Evolutionary conservation across 2,329 filamentous ascomycete species (phyloP).

Genomic region (Tolypocladium endophyticum): DNA sequence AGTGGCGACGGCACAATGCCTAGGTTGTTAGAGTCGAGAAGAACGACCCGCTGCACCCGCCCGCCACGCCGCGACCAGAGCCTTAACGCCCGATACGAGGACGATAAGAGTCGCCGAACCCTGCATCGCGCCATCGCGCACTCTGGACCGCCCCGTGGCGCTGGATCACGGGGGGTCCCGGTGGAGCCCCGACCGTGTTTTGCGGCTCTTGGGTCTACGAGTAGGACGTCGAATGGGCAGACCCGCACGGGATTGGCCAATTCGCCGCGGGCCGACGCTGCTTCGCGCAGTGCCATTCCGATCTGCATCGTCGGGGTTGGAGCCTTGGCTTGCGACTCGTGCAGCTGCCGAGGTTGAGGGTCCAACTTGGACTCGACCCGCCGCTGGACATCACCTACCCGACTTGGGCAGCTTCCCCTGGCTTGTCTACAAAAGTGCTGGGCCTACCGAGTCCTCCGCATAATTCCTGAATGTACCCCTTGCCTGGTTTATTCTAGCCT

Average conservation of each 20-base stretch:
- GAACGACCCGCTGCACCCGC: no score
- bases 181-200: neutral
- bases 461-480: accelerated
- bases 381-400: neutral
- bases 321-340: neutral
- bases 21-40: no score
- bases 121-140: neutral
- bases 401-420: neutral
- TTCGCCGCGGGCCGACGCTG: neutral
- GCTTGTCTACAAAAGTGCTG: neutral
- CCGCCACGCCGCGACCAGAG: neutral
- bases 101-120: neutral
- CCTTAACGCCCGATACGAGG: neutral
- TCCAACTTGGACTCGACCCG: neutral
- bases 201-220: neutral
- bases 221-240: neutral
- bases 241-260: neutral
- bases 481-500: neutral
- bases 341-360: neutral
- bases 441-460: neutral
- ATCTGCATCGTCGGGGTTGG: neutral
- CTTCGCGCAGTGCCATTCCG: neutral
- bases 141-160: neutral
- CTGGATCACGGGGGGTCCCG: neutral
- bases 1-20: no score